Percentiles rank a stretch among this genome's conserved stretches.
Evolutionary conservation across 2,329 filamentous ascomycete genomes (phyloP).

Genomic region (Aspergillus costaricaensis): DNA sequence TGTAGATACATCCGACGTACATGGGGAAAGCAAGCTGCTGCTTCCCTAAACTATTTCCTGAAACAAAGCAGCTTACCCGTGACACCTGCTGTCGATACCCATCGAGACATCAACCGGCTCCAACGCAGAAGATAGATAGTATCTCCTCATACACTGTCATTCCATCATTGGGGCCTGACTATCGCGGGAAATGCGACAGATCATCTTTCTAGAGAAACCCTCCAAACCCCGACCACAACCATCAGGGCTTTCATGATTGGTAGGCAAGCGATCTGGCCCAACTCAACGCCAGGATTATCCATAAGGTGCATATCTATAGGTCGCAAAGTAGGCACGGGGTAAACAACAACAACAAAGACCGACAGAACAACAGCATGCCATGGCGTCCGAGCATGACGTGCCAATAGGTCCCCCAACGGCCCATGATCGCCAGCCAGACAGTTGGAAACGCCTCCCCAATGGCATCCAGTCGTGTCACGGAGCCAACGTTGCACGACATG

Average conservation of each 20-base stretch:
- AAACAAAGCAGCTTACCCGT: not conserved
- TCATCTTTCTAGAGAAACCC: not conserved
- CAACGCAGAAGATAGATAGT: not conserved
- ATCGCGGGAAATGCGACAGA: conserved; percentile 10
- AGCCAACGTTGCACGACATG: conserved; percentile 25
- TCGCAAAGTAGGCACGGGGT: conserved; percentile 5
- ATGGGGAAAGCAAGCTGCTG: not conserved
- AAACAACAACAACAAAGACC: conserved; percentile 10
- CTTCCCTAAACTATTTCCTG: not conserved
- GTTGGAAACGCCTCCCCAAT: conserved; percentile 16
- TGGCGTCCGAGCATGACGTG: conserved; percentile 24
- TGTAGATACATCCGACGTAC: not conserved
- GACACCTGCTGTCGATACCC: conserved; percentile 12
- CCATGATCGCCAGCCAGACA: conserved; percentile 12
- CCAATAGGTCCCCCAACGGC: conserved; percentile 14
- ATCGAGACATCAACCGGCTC: not conserved
- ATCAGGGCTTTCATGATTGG: conserved; percentile 5
- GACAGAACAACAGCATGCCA: conserved; percentile 15
- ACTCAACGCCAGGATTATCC: conserved; percentile 8
- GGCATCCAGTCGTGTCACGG: conserved; percentile 17
- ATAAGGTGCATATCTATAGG: not conserved
- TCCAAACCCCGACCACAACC: not conserved
- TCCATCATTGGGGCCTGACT: conserved; percentile 1
- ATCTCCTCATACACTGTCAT: not conserved
- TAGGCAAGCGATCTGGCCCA: conserved; percentile 12